Evolutionary conservation across 371 early-diverging fungal genomes (phyloP), one percentile per base, ranked within the genome.

Genomic region (Apophysomyces trapeziformis): DNA sequence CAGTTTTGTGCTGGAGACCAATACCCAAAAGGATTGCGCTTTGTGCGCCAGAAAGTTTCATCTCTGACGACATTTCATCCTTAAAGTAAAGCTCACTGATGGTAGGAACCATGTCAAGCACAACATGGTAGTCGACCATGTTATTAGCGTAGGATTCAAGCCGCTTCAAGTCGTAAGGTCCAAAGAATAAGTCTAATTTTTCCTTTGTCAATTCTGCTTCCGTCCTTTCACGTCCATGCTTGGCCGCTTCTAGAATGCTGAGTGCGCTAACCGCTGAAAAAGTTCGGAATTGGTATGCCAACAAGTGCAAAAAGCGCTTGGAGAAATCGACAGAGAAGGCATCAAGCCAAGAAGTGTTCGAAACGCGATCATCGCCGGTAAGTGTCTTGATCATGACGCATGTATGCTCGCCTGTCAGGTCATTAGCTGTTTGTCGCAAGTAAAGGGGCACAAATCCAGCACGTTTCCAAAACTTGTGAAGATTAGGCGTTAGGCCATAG

Each of bases 381-480:
- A 97, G 78, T 0, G 89, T 88, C 68, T 90, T 93, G 60, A 99
- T 84, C 96, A 99, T 96, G 26, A 99, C 95, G 68, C 95, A 93
- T 0, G 99, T 93, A 74, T 98, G 95, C 72, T 99, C 99, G 60
- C 99, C 99, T 1, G 99, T 99, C 50, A 97, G 80, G 18, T 97
- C 98, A 71, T 97, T 99, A 58, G 92, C 76, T 7, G 98, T 98
- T 74, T 99, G 99, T 60, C 99, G 95, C 65, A 99, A 76, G 72
- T 99, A 99, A 36, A 99, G 91, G 5, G 99, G 99, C 9, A 86
- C 83, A 78, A 93, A 99, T 1, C 93, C 94, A 16, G 89, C 77
- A 65, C 94, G 90, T 71, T 94, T 94, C 99, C 99, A 99, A 83
- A 99, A 99, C 79, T 93, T 93, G 81, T 96, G 92, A 38, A 99